Evolutionary conservation across 1,284 basidiomycete species (phyloP).

Genomic region (Singerocomus inundabilis): DNA sequence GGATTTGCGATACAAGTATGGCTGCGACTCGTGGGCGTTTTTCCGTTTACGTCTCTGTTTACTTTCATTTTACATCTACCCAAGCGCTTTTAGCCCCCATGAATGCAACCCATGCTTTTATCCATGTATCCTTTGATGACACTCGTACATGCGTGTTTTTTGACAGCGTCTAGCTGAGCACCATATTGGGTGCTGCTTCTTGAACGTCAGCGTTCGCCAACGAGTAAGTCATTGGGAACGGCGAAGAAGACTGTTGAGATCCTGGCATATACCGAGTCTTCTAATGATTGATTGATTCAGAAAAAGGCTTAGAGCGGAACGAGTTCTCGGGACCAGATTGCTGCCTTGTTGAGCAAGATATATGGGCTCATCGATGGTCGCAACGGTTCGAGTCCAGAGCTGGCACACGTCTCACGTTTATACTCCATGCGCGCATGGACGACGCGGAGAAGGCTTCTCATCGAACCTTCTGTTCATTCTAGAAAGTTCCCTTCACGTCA

Average conservation of each 20-base stretch:
- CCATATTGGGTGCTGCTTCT: conserved; percentile 6
- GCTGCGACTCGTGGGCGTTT: conserved; percentile 24
- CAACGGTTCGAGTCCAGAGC: neutral
- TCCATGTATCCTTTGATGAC: conserved; percentile 20
- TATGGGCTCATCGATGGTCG: no score
- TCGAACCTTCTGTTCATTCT: neutral
- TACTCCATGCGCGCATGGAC: no score
- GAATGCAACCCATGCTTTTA: conserved; percentile 29
- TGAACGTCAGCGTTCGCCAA: neutral
- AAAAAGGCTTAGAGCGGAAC: conserved; percentile 5
- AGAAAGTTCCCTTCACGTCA: neutral
- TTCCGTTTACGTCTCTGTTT: conserved; percentile 7
- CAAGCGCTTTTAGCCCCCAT: conserved; percentile 12
- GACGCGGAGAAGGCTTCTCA: neutral
- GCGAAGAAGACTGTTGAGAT: neutral
- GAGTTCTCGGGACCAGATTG: neutral
- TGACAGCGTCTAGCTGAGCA: neutral
- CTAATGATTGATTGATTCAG: conserved; percentile 1
- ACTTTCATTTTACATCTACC: conserved; percentile 6
- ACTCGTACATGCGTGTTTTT: conserved; percentile 6
- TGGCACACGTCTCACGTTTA: neutral
- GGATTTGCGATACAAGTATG: conserved; percentile 20
- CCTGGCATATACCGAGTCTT: conserved; percentile 24
- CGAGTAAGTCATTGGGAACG: neutral
- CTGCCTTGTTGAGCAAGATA: neutral